Base-by-base conservation (phyloP, 1,139 yeast genomes). In the Zhuliangozyma parablackwelliae region DNA sequence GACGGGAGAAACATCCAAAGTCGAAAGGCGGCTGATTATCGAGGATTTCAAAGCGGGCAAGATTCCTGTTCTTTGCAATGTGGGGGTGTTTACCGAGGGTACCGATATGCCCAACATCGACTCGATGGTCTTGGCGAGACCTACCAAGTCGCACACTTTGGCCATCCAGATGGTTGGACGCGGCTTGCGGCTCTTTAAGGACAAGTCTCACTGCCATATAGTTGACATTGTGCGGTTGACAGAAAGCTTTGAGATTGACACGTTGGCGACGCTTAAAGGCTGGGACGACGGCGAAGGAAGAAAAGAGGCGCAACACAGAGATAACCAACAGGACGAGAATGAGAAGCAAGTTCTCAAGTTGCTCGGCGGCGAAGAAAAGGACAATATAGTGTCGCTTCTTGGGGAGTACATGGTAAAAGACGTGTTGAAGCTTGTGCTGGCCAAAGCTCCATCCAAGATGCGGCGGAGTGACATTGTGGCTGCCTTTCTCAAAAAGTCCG, bases 41-140 rank as follows among this genome's bases (percentile, higher is more conserved):
- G 61, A 65, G 3, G 82, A 75, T 32, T 90, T 90, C 53, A 73
- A 69, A 43, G 49, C 59, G 1, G 90, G 95, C 0, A 53, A 69
- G 12, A 69, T 86, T 23, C 78, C 83, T 4, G 95, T 92, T 0
- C 60, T 90, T 24, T 75, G 94, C 58, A 92, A 92, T 53, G 95
- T 96, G 52, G 88, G 84, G 21, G 88, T 90, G 3, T 83, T 90
- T 49, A 90, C 96, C 0, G 98, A 92, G 57, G 98, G 98, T 0
- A 88, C 97, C 0, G 97, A 90, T 59, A 82, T 90, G 20, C 97
- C 97, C 2, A 82, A 82, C 45, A 84, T 90, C 40, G 97, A 90
- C 54, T 82, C 89, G 23, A 63, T 90, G 7, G 65, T 90, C 33
- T 61, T 90, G 26, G 85, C 88, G 5, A 64, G 97, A 30, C 97